Evolutionary conservation across 2,329 filamentous ascomycete genomes (phyloP).

Genomic region (Ceratocystis alfenasii): DNA sequence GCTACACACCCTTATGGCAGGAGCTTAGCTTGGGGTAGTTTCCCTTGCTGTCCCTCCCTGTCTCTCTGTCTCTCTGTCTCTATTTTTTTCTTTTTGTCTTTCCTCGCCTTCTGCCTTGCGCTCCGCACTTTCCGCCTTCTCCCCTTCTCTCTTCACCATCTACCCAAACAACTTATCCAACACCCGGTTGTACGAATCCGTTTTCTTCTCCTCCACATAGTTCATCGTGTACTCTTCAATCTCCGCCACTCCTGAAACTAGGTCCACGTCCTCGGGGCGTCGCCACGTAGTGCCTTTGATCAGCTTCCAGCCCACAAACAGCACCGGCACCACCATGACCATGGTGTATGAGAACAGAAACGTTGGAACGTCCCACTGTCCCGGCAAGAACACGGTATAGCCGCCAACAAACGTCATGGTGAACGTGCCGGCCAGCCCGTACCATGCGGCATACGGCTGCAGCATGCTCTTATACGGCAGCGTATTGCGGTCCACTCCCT

Average conservation of each 20-base stretch:
- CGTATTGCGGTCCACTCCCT: conserved; percentile 53
- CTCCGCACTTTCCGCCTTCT: not conserved
- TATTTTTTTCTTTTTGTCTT: too few relatives aligned
- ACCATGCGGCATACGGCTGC: conserved; percentile 62
- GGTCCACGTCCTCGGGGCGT: conserved; percentile 46
- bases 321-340: conserved; percentile 55
- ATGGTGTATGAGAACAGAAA: conserved; percentile 72
- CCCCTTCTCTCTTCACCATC: conserved; percentile 29
- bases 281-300: conserved; percentile 46
- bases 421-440: conserved; percentile 49
- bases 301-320: conserved; percentile 63
- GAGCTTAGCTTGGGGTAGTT: too few relatives aligned
- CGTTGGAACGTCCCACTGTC: conserved; percentile 50
- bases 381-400: conserved; percentile 61
- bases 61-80: too few relatives aligned
- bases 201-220: conserved; percentile 34
- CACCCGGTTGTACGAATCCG: conserved; percentile 39
- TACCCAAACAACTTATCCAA: conserved; percentile 45
- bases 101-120: too few relatives aligned
- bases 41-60: too few relatives aligned
- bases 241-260: conserved; percentile 49
- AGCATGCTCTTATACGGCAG: conserved; percentile 58
- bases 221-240: conserved; percentile 56
- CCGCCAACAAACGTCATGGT: conserved; percentile 65
- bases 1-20: too few relatives aligned